Evolutionary conservation across 2,329 filamentous ascomycete genomes (phyloP).

Genomic region (Hypoxylon sp.): DNA sequence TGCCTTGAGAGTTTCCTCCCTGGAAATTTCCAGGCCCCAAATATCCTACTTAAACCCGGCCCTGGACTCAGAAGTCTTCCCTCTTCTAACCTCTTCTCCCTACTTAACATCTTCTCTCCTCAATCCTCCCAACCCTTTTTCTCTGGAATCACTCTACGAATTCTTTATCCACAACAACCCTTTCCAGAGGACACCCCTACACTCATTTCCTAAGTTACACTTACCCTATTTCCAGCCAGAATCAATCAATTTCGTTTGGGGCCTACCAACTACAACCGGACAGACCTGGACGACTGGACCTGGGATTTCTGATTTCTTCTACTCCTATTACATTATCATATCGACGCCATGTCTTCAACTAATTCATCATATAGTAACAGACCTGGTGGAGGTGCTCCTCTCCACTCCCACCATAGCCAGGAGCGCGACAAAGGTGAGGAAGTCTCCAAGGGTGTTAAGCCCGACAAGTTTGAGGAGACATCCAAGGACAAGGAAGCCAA

Average conservation of each 20-base stretch:
- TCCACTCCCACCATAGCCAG: conserved; percentile 16
- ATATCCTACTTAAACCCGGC: background rate
- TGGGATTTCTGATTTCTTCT: background rate
- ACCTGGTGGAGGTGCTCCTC: conserved; percentile 41
- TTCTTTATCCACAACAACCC: background rate
- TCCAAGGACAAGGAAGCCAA: background rate
- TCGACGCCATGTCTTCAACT: background rate
- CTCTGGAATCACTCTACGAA: background rate
- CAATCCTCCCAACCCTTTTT: background rate
- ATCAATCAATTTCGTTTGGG: background rate
- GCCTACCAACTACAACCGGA: too few relatives aligned
- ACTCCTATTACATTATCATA: background rate
- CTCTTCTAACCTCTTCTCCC: background rate
- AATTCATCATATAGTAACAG: conserved; percentile 10
- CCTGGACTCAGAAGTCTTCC: background rate
- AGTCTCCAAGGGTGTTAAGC: background rate
- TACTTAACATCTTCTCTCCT: background rate
- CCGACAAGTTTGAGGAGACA: background rate
- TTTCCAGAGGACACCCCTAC: background rate
- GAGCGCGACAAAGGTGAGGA: background rate
- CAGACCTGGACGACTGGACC: background rate
- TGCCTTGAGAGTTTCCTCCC: background rate
- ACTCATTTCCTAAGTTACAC: background rate
- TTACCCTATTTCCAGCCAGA: background rate
- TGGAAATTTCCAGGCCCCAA: background rate